phyloP scores from a whole-genome alignment of 495 filamentous ascomycete species.

The Sordaria brevicollis region DNA sequence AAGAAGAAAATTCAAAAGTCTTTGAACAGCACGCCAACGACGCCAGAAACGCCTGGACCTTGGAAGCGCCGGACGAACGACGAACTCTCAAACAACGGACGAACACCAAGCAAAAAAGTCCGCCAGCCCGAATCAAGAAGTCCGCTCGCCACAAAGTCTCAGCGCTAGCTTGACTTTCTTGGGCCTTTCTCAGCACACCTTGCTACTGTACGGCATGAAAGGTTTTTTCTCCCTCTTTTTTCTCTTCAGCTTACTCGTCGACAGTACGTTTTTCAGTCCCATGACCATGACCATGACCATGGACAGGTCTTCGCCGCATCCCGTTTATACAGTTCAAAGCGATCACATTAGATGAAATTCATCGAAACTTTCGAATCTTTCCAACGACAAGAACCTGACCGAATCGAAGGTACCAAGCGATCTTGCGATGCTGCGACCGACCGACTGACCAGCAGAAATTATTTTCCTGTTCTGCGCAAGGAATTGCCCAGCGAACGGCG shows the following conservation, averaged over 20 bases:
- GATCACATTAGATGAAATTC: neutral
- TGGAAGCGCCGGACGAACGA: neutral
- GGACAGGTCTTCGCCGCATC: neutral
- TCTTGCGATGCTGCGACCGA: neutral
- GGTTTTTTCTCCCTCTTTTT: neutral
- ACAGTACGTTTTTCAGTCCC: neutral
- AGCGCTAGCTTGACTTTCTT: neutral
- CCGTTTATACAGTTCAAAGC: neutral
- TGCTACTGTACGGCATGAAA: neutral
- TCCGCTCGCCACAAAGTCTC: neutral
- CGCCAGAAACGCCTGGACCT: neutral
- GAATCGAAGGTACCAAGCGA: neutral
- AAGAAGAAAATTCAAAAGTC: neutral
- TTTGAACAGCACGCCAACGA: neutral
- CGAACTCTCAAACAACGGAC: neutral
- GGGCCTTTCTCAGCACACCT: neutral
- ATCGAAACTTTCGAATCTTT: neutral
- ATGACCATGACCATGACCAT: too few species aligned
- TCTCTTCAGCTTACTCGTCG: neutral
- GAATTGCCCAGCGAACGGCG: neutral
- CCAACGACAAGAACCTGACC: neutral
- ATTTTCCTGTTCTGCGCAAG: neutral
- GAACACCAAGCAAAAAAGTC: neutral
- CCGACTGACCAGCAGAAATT: neutral
- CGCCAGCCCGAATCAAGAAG: too few species aligned